These are phyloP conservation scores for Fusarium coicis DNA, from an alignment of 2,329 filamentous ascomycete species.

Conservation along the genomic window DNA sequence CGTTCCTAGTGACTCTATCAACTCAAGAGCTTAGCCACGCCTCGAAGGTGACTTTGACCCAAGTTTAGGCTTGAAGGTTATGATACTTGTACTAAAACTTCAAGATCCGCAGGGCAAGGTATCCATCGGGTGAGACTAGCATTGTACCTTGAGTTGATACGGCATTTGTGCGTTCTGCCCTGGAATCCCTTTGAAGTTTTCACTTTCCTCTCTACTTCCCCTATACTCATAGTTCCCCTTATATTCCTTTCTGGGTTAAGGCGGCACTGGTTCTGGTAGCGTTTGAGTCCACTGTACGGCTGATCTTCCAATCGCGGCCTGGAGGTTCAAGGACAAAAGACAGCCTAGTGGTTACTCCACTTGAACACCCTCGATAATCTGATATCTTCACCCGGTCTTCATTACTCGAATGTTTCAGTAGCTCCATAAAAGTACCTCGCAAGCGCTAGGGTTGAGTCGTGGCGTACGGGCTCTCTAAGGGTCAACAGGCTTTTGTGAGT, in stretches of 20 bases:
- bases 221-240: background rate
- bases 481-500: too few species aligned
- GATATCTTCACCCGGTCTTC: background rate
- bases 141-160: background rate
- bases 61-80: background rate
- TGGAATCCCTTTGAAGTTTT: background rate
- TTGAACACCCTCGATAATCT: background rate
- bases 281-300: background rate
- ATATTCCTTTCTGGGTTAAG: rapidly evolving
- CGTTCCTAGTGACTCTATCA: background rate
- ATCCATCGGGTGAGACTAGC: background rate
- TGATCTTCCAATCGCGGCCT: background rate
- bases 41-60: background rate
- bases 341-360: background rate
- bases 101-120: background rate
- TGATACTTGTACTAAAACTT: background rate
- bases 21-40: background rate
- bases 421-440: background rate
- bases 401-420: background rate
- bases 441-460: too few species aligned
- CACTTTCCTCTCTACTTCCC: background rate
- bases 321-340: background rate
- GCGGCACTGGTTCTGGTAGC: background rate
- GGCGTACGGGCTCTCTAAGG: too few species aligned
- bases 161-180: background rate